Conservation (phyloP, 805 yeast species). For the Pachysolen tannophilus region DNA sequence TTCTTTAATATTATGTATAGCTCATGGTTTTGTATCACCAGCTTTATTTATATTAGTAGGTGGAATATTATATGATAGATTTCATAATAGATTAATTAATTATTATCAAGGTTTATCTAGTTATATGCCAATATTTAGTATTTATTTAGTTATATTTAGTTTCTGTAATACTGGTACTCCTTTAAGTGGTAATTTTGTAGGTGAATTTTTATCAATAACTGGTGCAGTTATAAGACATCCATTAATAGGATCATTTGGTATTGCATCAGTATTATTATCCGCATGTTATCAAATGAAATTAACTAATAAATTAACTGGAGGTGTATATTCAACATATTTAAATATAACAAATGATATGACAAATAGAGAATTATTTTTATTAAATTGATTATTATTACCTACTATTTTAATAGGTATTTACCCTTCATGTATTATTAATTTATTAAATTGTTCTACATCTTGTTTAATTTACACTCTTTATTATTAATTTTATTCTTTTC, state of each 20-base stretch:
- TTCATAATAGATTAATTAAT: constrained; percentile 13
- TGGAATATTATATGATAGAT: constrained; percentile 14
- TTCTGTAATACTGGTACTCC: constrained; percentile 18
- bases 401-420: constrained; percentile 17
- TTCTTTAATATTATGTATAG: constrained; percentile 10
- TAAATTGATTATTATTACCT: constrained; percentile 13
- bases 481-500: constrained; percentile 3
- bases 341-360: constrained; percentile 14
- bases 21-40: constrained; percentile 15
- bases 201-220: constrained; percentile 15
- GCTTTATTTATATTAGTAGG: constrained; percentile 11
- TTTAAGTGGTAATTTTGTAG: constrained; percentile 15
- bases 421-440: constrained; percentile 14
- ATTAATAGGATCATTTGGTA: constrained; percentile 11
- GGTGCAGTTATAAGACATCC: constrained; percentile 15
- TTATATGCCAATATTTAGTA: constrained; percentile 14
- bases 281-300: constrained; percentile 18
- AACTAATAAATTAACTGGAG: constrained; percentile 17
- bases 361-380: constrained; percentile 14
- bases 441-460: constrained; percentile 13
- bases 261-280: constrained; percentile 16
- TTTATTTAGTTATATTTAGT: constrained; percentile 14
- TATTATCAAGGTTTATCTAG: constrained; percentile 15
- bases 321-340: constrained; percentile 12
- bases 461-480: constrained; percentile 9